Evolutionary conservation across 306 rosid species (phyloP), one percentile per base, ranked within the genome.

Genomic region (Delonix regia): DNA sequence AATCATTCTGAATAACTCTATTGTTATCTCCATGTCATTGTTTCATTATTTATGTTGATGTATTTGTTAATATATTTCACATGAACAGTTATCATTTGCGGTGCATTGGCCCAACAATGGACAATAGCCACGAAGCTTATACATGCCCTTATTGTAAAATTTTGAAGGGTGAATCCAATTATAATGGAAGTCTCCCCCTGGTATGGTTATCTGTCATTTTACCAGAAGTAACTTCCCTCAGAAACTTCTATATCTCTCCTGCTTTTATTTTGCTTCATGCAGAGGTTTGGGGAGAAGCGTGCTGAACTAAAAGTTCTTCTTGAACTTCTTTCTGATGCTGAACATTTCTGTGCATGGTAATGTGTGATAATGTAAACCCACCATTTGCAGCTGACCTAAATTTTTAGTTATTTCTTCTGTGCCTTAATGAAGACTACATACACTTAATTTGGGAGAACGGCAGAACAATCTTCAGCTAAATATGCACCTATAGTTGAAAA

Each of bases 51-150:
- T 12, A 57, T 33, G 24, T 68, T 49, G 48, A n/a, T 74, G 39
- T 63, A 82, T 68, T 69, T 73, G 44, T 81, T 83, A 21, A 74
- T 78, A 38, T 82, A 48, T 86, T 80, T 74, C 55, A 41, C 85
- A 70, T 84, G 85, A 76, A 85, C 94, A 95, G 99, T 83, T 92
- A 90, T 82, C 99, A 95, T 88, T 71, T 83, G 81, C 80, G 59
- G 76, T 90, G 97, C 85, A 78, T 89, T 67, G 90, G 94, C 80
- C 73, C 80, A 75, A 76, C 61, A 36, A 67, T 67, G 60, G 85
- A 71, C 68, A 14, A 60, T 49, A 72, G 77, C 68, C 59, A 62
- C 63, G 84, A 81, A 80, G 61, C 15, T 36, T 92, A 77, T 82
- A 69, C 21, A 21, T 92, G 99, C 85, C 75, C 80, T 27, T 86